These are phyloP conservation scores for Nemania sp. DNA, from an alignment of 2,329 filamentous ascomycete species.

Conservation along the genomic window DNA sequence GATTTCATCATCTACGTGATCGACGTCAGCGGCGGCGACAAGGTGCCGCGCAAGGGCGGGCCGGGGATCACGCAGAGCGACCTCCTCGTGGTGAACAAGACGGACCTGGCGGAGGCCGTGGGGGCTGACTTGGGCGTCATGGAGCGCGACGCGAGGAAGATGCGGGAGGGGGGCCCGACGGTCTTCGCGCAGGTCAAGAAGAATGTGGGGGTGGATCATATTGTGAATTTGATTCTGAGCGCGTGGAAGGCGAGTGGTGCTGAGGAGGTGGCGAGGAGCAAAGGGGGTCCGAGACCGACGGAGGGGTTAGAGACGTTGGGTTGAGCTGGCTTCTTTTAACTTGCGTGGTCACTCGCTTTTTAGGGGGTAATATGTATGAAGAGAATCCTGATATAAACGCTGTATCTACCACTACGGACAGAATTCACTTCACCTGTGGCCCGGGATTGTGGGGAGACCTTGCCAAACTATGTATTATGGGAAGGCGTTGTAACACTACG, in stretches of 20 bases:
- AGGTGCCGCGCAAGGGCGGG: constrained; percentile 94
- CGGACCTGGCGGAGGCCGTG: constrained; percentile 88
- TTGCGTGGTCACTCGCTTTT: not conserved
- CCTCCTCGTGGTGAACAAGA: constrained; percentile 95
- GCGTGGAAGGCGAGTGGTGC: constrained; percentile 94
- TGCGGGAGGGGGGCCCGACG: constrained; percentile 94
- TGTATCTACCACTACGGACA: not conserved
- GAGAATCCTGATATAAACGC: not conserved
- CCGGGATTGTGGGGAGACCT: not conserved
- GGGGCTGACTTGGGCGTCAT: constrained; percentile 93
- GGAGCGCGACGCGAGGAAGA: constrained; percentile 94
- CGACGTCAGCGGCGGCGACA: constrained; percentile 95
- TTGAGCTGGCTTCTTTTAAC: not conserved
- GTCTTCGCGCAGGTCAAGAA: constrained; percentile 99
- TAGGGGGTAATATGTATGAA: not conserved
- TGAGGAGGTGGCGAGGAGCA: constrained; percentile 65
- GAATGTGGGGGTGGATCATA: constrained; percentile 84
- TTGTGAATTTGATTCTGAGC: constrained; percentile 87
- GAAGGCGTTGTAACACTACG: constrained; percentile 21
- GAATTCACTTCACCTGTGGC: not conserved
- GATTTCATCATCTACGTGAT: constrained; percentile 99
- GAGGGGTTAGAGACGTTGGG: constrained; percentile 64
- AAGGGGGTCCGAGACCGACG: constrained; percentile 70
- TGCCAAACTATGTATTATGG: not conserved
- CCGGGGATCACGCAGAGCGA: constrained; percentile 98